Conservation (phyloP, 2,329 filamentous ascomycete genomes). For the Fusarium sp. region DNA sequence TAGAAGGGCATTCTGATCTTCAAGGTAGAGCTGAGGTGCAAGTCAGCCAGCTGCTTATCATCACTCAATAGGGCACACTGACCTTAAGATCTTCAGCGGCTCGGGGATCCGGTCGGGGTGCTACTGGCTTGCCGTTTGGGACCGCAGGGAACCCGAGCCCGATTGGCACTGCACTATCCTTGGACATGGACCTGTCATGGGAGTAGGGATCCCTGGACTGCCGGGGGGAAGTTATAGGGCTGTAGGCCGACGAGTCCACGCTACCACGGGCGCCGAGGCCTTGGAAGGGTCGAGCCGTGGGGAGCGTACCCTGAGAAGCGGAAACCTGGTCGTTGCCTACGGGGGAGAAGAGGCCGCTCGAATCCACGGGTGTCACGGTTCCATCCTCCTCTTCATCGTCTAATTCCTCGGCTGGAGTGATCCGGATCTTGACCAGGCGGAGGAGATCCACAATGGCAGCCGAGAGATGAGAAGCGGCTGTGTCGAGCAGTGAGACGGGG, state of each 20-base stretch:
- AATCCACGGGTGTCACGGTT: slow-evolving; percentile 72
- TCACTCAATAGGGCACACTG: slow-evolving; percentile 5
- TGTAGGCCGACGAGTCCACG: slow-evolving; percentile 78
- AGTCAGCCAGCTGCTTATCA: slow-evolving; percentile 7
- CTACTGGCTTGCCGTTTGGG: slow-evolving; percentile 48
- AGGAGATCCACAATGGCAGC: slow-evolving; percentile 88
- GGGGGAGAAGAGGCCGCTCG: slow-evolving; percentile 75
- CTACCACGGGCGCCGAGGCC: slow-evolving; percentile 68
- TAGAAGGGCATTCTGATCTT: slow-evolving; percentile 83
- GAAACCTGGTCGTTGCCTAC: slow-evolving; percentile 55
- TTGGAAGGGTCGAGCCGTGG: slow-evolving; percentile 66
- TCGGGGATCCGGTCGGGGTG: slow-evolving; percentile 52
- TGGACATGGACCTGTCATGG: slow-evolving; percentile 41
- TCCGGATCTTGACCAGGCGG: slow-evolving; percentile 83
- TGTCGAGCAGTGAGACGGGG: slow-evolving; percentile 92
- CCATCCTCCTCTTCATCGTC: slow-evolving; percentile 83
- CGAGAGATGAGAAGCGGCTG: slow-evolving; percentile 89
- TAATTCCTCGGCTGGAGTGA: slow-evolving; percentile 79
- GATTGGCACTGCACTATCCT: slow-evolving; percentile 48
- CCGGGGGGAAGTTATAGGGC: slow-evolving; percentile 75
- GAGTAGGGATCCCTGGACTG: slow-evolving; percentile 62
- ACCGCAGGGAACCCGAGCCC: slow-evolving; percentile 48
- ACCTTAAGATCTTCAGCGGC: slow-evolving; percentile 62
- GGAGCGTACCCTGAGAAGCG: slow-evolving; percentile 53
- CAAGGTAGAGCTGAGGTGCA: slow-evolving; percentile 73